Evolutionary conservation across 2,329 filamentous ascomycete species (phyloP).

Genomic region (Hypoxylon rubiginosum): DNA sequence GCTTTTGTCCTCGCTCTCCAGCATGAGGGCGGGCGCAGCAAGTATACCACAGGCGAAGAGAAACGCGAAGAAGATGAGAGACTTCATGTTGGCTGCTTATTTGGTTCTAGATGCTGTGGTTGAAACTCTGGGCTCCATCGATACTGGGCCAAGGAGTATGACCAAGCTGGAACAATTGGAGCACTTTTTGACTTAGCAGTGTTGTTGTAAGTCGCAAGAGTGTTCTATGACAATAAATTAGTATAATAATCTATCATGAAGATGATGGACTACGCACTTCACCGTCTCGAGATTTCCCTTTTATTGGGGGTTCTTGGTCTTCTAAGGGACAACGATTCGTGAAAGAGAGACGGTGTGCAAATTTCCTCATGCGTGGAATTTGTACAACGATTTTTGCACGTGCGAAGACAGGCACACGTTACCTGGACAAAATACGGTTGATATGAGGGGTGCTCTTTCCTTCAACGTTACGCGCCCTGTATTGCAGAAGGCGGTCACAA

Average conservation of each 20-base stretch:
- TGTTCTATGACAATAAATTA: not conserved
- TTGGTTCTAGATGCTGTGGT: not conserved
- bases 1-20: not conserved
- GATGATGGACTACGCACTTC: not conserved
- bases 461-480: not conserved
- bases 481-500: not conserved
- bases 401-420: not conserved
- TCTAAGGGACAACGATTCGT: not conserved
- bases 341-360: not conserved
- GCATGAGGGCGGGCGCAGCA: not conserved
- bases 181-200: not conserved
- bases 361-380: not conserved
- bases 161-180: not conserved
- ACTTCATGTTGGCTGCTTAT: constrained; percentile 5
- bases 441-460: not conserved
- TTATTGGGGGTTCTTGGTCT: not conserved
- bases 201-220: not conserved
- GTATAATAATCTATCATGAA: not conserved
- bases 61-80: constrained; percentile 2
- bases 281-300: not conserved
- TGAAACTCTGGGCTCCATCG: not conserved
- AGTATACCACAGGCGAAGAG: constrained; percentile 2
- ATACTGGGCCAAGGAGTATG: no score
- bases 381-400: not conserved
- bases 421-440: not conserved